Percentiles rank a stretch among this genome's conserved stretches.
These are phyloP conservation scores for Backusella psychrophila DNA, from an alignment of 192 early-diverging fungal genomes.

Conservation along the genomic window DNA sequence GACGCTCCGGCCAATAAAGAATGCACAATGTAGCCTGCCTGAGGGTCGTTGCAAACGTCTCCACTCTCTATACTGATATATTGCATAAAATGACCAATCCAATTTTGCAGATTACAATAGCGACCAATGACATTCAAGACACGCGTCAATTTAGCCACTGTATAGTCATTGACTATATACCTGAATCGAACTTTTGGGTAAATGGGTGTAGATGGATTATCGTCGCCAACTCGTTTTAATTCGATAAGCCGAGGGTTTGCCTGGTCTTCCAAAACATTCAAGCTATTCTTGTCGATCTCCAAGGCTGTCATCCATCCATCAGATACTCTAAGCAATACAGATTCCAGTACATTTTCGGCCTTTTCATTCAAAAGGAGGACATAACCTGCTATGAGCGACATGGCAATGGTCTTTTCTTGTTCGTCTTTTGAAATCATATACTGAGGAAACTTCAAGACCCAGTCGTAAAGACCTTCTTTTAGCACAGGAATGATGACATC, in stretches of 20 bases:
- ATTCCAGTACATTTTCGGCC: constrained; percentile 29
- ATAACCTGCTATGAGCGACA: constrained; percentile 32
- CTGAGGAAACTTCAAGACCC: constrained; percentile 32
- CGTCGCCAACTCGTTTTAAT: background rate
- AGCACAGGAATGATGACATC: constrained; percentile 29
- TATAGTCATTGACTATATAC: constrained; percentile 22
- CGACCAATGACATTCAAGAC: constrained; percentile 33
- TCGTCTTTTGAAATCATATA: constrained; percentile 36
- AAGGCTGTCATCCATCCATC: constrained; percentile 38
- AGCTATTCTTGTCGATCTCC: constrained; percentile 32
- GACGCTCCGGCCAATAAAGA: constrained; percentile 33
- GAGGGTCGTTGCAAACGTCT: constrained; percentile 16
- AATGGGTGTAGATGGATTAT: background rate
- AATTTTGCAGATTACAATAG: constrained; percentile 20
- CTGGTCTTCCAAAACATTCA: constrained; percentile 34
- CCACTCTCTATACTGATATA: constrained; percentile 19
- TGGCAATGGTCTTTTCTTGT: constrained; percentile 30
- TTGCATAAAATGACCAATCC: constrained; percentile 35
- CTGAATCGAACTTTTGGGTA: constrained; percentile 34
- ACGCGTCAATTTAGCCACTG: constrained; percentile 9
- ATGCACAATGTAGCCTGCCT: constrained; percentile 34
- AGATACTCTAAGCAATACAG: constrained; percentile 18
- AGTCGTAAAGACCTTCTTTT: constrained; percentile 35
- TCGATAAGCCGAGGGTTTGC: constrained; percentile 12
- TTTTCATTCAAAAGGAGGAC: constrained; percentile 26